Base-by-base conservation (phyloP, 352 stramenopile species). In the Globisporangium lucens region DNA sequence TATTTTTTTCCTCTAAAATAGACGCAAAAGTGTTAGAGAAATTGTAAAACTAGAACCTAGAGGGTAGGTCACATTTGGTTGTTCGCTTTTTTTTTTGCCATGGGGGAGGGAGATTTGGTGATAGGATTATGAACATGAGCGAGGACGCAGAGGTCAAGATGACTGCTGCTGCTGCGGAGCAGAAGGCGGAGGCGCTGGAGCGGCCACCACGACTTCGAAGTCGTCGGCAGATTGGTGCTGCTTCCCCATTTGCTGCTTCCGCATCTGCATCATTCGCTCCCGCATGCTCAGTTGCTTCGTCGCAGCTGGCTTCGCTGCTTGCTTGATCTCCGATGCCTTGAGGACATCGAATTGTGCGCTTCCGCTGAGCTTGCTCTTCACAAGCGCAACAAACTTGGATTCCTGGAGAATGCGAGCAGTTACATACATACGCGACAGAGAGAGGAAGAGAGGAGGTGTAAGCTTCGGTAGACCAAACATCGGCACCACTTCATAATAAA, bases 281-380 rank as follows among this genome's bases (percentile, higher is more conserved):
- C 79, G 79, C 49, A 88, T 80, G 41, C 76, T 85, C n/a, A 76
- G 62, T 35, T 82, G 64, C 36, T 82, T 82, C n/a, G 67, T 69
- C 13, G 70, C 56, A 41, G 49, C 60, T 12, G 69, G 51, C 53
- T 66, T 71, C 7, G 29, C 46, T 41, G 61, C 13, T 47, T 82
- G 82, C 47, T 78, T 84, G 60, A 70, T 62, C 52, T 89, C 73
- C 1, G 80, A 89, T 13, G 82, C 80, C 60, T 85, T 87, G n/a
- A 92, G 65, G 1, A 90, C 73, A 30, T 92, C 84, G 12, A 89
- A 61, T 61, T 88, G 82, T 1, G 73, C 73, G 1, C 69, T 84
- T 3, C 78, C 82, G 24, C 66, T 76, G 15, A 92, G 75, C 53
- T 89, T 87, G 35, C 74, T 63, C 70, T 92, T 89, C 17, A 76